Evolutionary conservation across 2,329 filamentous ascomycete genomes (phyloP).

Genomic region (Phyllosticta citrichinensis): DNA sequence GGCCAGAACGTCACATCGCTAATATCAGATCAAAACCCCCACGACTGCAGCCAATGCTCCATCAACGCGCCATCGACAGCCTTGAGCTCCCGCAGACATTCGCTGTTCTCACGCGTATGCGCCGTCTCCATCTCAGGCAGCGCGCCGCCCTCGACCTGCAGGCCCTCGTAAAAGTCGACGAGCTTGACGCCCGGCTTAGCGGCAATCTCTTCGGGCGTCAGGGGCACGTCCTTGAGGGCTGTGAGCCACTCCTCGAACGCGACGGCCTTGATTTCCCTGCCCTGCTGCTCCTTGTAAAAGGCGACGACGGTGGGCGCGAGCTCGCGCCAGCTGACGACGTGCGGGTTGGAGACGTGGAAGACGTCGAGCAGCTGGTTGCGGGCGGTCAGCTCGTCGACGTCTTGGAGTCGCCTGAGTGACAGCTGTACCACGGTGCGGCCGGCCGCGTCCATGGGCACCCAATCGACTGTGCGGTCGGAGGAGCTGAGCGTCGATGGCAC

Average conservation of each 20-base stretch:
- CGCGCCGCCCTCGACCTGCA: slow-evolving; percentile 1
- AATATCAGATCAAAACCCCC: slow-evolving; percentile 1
- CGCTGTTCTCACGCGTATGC: neutral
- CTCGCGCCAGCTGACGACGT: slow-evolving; percentile 5
- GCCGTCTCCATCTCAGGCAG: slow-evolving; percentile 1
- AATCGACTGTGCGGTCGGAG: slow-evolving; percentile 16
- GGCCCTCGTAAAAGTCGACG: slow-evolving; percentile 12
- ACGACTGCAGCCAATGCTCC: slow-evolving; percentile 7
- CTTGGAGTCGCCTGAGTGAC: neutral
- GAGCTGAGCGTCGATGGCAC: slow-evolving; percentile 14
- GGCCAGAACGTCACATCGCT: too few species aligned
- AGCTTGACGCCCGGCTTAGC: slow-evolving; percentile 12
- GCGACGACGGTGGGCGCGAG: slow-evolving; percentile 4
- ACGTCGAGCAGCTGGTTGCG: neutral
- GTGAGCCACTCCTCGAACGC: slow-evolving; percentile 8
- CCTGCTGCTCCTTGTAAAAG: neutral
- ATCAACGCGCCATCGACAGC: slow-evolving; percentile 7
- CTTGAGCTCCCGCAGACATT: neutral
- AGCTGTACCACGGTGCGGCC: slow-evolving; percentile 2
- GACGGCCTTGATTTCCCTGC: neutral
- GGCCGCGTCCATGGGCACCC: slow-evolving; percentile 15
- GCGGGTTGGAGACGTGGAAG: slow-evolving; percentile 11
- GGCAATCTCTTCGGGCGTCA: slow-evolving; percentile 9
- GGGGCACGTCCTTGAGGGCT: slow-evolving; percentile 5
- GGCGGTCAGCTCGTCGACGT: neutral